Conservation (phyloP, 352 stramenopile genomes). For the Phytopythium mirpurense region DNA sequence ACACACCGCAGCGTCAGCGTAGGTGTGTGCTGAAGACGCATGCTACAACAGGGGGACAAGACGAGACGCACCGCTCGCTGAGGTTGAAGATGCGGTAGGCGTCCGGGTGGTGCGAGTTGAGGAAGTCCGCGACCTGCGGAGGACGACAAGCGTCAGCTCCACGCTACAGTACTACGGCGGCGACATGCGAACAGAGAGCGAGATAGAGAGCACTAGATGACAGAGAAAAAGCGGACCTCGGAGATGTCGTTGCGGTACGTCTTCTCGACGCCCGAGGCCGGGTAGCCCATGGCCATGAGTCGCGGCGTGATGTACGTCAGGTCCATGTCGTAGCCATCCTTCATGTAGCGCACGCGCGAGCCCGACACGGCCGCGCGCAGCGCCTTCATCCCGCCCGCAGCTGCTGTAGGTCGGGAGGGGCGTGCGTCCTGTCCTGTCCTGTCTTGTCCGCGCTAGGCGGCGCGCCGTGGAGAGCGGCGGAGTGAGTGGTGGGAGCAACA, state of each 20-base stretch:
- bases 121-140: conserved; percentile 42
- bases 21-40: no score
- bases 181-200: no score
- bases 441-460: no score
- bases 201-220: no score
- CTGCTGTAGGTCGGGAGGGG: no score
- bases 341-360: conserved; percentile 78
- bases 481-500: no score
- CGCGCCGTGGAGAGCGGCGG: no score
- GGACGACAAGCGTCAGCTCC: no score
- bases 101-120: conserved; percentile 62
- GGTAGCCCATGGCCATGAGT: conserved; percentile 82
- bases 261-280: conserved; percentile 76
- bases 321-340: conserved; percentile 81
- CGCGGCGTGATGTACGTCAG: conserved; percentile 81
- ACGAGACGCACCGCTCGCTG: conserved; percentile 46
- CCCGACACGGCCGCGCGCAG: conserved; percentile 71
- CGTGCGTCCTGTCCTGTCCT: no score
- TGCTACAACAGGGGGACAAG: no score
- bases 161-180: no score
- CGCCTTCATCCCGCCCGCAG: conserved; percentile 86
- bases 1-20: not conserved
- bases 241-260: conserved; percentile 85
- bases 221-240: no score
- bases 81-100: conserved; percentile 81